Percentiles rank a stretch among this genome's conserved stretches.
phyloP scores from a whole-genome alignment of 768 basidiomycete genomes.

The Royoungia palumana region DNA sequence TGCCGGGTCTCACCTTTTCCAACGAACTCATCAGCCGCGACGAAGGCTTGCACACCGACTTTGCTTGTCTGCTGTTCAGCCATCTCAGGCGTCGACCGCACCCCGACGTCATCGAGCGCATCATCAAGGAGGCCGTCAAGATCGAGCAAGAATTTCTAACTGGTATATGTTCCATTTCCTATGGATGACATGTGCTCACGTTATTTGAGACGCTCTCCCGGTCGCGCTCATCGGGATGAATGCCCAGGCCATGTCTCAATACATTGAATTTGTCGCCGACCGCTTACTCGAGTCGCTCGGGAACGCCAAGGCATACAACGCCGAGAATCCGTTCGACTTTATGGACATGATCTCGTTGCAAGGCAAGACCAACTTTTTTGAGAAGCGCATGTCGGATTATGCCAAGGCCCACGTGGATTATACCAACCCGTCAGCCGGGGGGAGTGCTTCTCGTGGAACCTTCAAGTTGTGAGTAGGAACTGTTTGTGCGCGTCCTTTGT shows the following conservation, averaged over 20 bases:
- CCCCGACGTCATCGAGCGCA: conserved; percentile 63
- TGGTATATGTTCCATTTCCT: conserved; percentile 39
- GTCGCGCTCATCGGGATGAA: conserved; percentile 91
- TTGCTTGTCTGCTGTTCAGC: conserved; percentile 83
- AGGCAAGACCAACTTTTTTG: conserved; percentile 96
- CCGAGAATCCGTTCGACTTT: conserved; percentile 83
- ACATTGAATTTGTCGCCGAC: conserved; percentile 90
- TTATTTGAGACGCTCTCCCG: conserved; percentile 69
- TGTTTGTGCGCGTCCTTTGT: not conserved
- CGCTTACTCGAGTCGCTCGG: conserved; percentile 84
- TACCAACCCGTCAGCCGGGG: not conserved
- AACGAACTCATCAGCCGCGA: conserved; percentile 95
- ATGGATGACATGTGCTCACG: not conserved
- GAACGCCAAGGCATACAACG: conserved; percentile 70
- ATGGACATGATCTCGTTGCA: conserved; percentile 94
- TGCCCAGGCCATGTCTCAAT: conserved; percentile 76
- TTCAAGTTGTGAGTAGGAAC: conserved; percentile 40
- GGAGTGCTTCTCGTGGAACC: conserved; percentile 6
- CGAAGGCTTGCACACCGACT: conserved; percentile 95
- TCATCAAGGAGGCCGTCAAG: conserved; percentile 77
- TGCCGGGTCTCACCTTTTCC: conserved; percentile 93
- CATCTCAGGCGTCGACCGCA: conserved; percentile 78
- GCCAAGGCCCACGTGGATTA: conserved; percentile 56
- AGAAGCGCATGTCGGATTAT: conserved; percentile 86
- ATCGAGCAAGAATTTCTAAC: conserved; percentile 86